Evolutionary conservation across 768 basidiomycete genomes (phyloP).

Genomic region (Pisolithus tinctorius): DNA sequence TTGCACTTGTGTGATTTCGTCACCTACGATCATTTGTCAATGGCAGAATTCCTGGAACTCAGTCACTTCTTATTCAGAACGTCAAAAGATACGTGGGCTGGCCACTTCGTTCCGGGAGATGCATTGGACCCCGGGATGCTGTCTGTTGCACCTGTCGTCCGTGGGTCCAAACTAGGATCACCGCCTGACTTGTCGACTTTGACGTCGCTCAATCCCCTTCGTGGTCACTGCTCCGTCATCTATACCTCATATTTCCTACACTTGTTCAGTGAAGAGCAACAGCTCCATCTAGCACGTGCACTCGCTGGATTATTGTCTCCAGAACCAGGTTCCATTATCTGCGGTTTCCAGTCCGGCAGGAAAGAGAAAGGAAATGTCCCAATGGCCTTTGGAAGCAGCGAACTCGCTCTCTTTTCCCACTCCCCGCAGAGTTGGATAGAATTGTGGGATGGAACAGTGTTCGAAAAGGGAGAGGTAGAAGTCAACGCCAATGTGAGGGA

Average conservation of each 20-base stretch:
- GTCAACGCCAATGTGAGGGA: neutral
- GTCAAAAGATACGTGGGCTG: conserved; percentile 44
- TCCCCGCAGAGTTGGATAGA: conserved; percentile 9
- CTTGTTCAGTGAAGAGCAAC: conserved; percentile 36
- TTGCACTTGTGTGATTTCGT: neutral
- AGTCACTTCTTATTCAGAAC: conserved; percentile 54
- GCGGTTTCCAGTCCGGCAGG: conserved; percentile 33
- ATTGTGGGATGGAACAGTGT: conserved; percentile 7
- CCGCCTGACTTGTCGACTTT: too few species aligned
- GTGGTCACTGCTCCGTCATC: conserved; percentile 28
- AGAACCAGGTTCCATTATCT: conserved; percentile 37
- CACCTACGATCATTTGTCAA: neutral
- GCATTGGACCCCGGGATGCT: conserved; percentile 40
- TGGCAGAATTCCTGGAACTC: conserved; percentile 46
- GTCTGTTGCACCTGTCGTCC: conserved; percentile 20
- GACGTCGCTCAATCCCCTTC: conserved; percentile 1
- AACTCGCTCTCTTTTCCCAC: conserved; percentile 6
- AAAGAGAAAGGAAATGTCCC: neutral
- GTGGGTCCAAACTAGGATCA: conserved; percentile 1
- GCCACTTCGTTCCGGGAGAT: conserved; percentile 46
- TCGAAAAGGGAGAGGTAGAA: conserved; percentile 1
- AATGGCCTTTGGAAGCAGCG: neutral
- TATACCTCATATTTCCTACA: conserved; percentile 42
- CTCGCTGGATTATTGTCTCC: conserved; percentile 38
- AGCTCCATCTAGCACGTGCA: conserved; percentile 32